Evolutionary conservation across 2,329 filamentous ascomycete genomes (phyloP).

Genomic region (Clonostachys sp.): DNA sequence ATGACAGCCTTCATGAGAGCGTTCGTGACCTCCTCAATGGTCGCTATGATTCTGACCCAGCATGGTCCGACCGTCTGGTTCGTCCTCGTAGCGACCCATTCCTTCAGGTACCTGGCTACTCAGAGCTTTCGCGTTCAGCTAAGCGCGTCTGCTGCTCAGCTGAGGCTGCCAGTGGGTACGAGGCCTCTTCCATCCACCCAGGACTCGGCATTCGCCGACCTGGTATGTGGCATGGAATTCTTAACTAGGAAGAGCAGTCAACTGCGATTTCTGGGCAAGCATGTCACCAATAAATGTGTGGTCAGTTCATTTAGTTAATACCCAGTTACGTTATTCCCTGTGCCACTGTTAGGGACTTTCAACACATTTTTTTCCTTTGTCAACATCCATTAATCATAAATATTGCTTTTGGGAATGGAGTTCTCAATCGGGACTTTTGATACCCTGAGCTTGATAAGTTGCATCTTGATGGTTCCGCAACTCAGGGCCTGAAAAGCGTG

Average conservation of each 20-base stretch:
- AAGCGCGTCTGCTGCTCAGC: conserved; percentile 66
- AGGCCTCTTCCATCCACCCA: conserved; percentile 40
- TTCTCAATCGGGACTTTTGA: too few relatives aligned
- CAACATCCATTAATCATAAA: too few relatives aligned
- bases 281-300: too few relatives aligned
- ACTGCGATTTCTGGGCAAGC: too few relatives aligned
- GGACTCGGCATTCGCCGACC: conserved; percentile 2
- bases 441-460: too few relatives aligned
- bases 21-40: conserved; percentile 57
- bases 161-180: conserved; percentile 46
- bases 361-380: too few relatives aligned
- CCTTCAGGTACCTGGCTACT: conserved; percentile 31
- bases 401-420: too few relatives aligned
- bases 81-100: conserved; percentile 22
- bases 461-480: too few relatives aligned
- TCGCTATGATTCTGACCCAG: conserved; percentile 17
- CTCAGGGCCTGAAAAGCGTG: too few relatives aligned
- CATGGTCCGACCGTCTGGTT: conserved; percentile 30
- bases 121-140: conserved; percentile 40
- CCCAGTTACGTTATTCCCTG: too few relatives aligned
- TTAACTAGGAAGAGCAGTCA: conserved; percentile 1
- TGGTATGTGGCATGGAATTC: conserved; percentile 7
- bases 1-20: conserved; percentile 57
- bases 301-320: too few relatives aligned
- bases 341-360: too few relatives aligned